phyloP scores from a whole-genome alignment of 148 eudicot species.

The Camellia granthamiana region DNA sequence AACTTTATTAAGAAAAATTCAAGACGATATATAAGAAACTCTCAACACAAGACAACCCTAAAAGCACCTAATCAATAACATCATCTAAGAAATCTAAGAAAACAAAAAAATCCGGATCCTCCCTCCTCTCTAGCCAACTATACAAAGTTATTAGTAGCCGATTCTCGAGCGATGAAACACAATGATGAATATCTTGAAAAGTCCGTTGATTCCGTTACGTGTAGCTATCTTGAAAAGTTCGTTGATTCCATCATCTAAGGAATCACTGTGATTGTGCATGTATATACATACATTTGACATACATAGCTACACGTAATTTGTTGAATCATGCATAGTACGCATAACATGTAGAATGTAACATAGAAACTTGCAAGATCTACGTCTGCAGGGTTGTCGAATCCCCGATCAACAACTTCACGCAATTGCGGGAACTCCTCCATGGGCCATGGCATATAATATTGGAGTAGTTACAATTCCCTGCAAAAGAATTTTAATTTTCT shows the following conservation, averaged over 20 bases:
- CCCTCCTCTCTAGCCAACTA: too few species aligned
- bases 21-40: too few species aligned
- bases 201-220: too few species aligned
- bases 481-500: conserved; percentile 14
- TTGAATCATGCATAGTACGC: neutral
- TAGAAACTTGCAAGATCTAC: conserved; percentile 73
- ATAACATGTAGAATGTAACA: neutral
- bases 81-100: too few species aligned
- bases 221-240: too few species aligned
- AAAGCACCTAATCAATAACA: too few species aligned
- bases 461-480: conserved; percentile 94
- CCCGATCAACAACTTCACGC: conserved; percentile 62
- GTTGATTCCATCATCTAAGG: neutral
- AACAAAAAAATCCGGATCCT: too few species aligned
- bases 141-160: too few species aligned
- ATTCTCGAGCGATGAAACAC: too few species aligned
- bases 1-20: too few species aligned
- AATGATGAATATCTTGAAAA: too few species aligned
- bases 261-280: neutral
- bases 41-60: too few species aligned
- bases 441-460: conserved; percentile 75
- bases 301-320: neutral
- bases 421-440: conserved; percentile 91
- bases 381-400: conserved; percentile 62
- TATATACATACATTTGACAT: neutral